These are phyloP conservation scores for Endothia cerciana DNA, from an alignment of 2,329 filamentous ascomycete genomes.

Conservation along the genomic window DNA sequence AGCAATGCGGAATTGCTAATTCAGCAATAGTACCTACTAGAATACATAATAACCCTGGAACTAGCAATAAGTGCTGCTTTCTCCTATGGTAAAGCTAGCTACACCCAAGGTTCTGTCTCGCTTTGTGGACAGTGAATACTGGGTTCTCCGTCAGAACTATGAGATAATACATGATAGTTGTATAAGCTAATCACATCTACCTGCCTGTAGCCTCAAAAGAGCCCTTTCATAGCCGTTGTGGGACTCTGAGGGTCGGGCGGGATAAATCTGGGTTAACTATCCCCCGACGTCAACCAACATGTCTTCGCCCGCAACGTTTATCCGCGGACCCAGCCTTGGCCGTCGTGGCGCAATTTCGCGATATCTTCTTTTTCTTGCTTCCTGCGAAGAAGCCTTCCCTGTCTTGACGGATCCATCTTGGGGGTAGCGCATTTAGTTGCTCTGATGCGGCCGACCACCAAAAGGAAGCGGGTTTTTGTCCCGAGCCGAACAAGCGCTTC, in stretches of 20 bases:
- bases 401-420: neutral
- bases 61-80: too few relatives aligned
- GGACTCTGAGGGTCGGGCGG: neutral
- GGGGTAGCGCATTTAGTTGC: neutral
- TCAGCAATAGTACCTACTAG: neutral
- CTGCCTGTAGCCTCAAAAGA: too few relatives aligned
- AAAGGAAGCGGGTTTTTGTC: neutral
- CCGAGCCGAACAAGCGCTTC: neutral
- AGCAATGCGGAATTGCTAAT: neutral
- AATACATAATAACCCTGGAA: neutral
- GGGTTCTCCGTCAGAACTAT: too few relatives aligned
- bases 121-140: too few relatives aligned
- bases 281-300: conserved; percentile 11
- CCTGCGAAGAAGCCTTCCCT: neutral
- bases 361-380: neutral
- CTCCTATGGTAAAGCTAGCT: too few relatives aligned
- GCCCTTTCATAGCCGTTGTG: neutral
- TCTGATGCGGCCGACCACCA: neutral
- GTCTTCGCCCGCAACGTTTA: neutral
- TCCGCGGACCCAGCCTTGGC: neutral
- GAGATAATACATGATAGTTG: too few relatives aligned
- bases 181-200: too few relatives aligned
- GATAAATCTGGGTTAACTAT: conserved; percentile 24
- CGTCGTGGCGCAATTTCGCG: neutral
- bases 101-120: too few relatives aligned